Evolutionary conservation across 768 basidiomycete genomes (phyloP), one percentile per base, ranked within the genome.

Genomic region (Rhodosporidiobolus odoratus): DNA sequence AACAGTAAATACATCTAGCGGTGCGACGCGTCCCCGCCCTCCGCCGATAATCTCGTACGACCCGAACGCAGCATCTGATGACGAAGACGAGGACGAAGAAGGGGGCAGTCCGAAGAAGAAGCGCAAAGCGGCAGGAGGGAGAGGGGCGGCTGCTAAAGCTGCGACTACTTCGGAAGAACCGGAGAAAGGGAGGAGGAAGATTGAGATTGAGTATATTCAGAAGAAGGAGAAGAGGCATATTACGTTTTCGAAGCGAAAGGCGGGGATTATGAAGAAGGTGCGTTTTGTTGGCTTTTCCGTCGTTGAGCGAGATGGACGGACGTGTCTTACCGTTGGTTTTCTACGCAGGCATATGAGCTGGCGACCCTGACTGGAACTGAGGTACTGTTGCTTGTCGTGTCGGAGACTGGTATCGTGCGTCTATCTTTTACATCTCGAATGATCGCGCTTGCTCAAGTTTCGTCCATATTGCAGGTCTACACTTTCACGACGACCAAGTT

Each of bases 221-320:
- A 95, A 99, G 84, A 98, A 97, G 87, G 91, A 90, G 80, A 86
- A 81, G 84, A 86, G 95, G 84, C 95, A 99, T 85, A 99, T 98
- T 84, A 99, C 95, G 78, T 99, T 99, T 87, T 92, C 90, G 84
- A 99, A 99, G 87, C 88, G 95, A 83, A 98, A 98, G 86, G 95
- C 96, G 79, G 95, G 95, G 84, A 95, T 96, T 82, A 96, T 96
- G 93, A 96, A 96, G 87, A 96, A 96, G 89, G 92, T 91, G 77
- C 79, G 83, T 81, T 78, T 69, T 60, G 15, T 35, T 48, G 3
- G 15, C 19, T 35, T 56, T 56, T 8, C 16, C 12, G 10, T 35
- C 34, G 54, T 15, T 53, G 13, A 6, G 52, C 17, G 13, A 5
- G n/a, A 16, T 1, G 15, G 35, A 32, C 0, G 7, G 19, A 1